These are phyloP conservation scores for Spinacia oleracea DNA, from an alignment of 179 eudicot genomes.

Conservation along the genomic window DNA sequence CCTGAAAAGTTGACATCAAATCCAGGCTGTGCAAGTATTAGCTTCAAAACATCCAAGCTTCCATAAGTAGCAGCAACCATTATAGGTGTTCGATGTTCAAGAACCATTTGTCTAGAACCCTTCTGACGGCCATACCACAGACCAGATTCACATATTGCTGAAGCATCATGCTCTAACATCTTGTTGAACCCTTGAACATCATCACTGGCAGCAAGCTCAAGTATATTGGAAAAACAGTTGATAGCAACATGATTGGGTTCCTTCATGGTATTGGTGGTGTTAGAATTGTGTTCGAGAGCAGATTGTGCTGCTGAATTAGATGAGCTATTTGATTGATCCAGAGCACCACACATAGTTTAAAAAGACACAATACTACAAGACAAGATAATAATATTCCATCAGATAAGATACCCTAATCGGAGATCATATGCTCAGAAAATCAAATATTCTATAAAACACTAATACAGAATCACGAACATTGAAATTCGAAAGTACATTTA, in stretches of 20 bases:
- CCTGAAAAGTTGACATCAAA: constrained; percentile 46
- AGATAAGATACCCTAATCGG: constrained; percentile 26
- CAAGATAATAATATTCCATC: constrained; percentile 18
- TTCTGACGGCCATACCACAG: constrained; percentile 56
- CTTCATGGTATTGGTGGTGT: constrained; percentile 24
- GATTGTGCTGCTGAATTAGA: constrained; percentile 17
- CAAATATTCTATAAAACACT: constrained; percentile 25
- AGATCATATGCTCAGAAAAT: constrained; percentile 18
- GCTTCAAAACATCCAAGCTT: constrained; percentile 51
- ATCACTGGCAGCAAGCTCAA: constrained; percentile 58
- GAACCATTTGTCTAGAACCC: constrained; percentile 52
- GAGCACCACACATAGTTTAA: constrained; percentile 35
- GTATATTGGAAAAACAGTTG: constrained; percentile 43
- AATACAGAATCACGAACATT: neutral
- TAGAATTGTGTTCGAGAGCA: constrained; percentile 21
- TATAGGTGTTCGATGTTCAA: constrained; percentile 57
- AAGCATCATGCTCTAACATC: constrained; percentile 35
- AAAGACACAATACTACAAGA: constrained; percentile 30
- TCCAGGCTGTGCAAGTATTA: constrained; percentile 38
- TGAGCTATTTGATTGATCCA: constrained; percentile 26
- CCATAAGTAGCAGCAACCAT: constrained; percentile 76
- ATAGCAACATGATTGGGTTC: constrained; percentile 31
- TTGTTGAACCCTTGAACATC: constrained; percentile 51
- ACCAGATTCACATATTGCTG: constrained; percentile 44
- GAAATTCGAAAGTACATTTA: neutral